Conservation (phyloP, 106 monocot genomes). For the Allium sativum region DNA sequence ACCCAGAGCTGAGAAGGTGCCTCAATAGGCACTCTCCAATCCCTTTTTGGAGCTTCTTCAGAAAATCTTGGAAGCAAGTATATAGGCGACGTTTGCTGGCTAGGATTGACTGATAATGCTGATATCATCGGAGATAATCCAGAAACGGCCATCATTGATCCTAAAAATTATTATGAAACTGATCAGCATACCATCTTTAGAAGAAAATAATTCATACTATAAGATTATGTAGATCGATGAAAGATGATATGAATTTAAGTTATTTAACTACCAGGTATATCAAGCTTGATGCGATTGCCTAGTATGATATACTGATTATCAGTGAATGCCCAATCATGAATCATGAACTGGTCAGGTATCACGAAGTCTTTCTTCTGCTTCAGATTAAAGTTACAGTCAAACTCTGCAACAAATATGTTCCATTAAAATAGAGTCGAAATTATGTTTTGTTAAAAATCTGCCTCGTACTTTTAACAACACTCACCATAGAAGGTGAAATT, state of each 20-base stretch:
- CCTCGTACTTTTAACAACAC: neutral
- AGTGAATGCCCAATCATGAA: conserved; percentile 61
- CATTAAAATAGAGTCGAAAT: no score
- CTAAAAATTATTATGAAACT: conserved; percentile 9
- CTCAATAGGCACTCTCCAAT: conserved; percentile 62
- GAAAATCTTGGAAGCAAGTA: conserved; percentile 66
- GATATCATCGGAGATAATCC: conserved; percentile 76
- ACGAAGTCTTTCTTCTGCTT: conserved; percentile 37
- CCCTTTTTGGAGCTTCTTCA: conserved; percentile 4
- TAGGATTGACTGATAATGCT: conserved; percentile 49
- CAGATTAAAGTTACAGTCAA: conserved; percentile 29
- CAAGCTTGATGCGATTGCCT: conserved; percentile 49
- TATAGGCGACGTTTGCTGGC: conserved; percentile 41
- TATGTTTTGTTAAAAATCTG: neutral
- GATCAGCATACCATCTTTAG: no score
- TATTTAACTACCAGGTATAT: conserved; percentile 23
- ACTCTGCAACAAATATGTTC: conserved; percentile 18
- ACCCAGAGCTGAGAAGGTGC: conserved; percentile 59
- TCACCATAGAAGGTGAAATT: conserved; percentile 92
- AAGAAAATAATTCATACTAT: neutral
- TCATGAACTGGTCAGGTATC: conserved; percentile 48
- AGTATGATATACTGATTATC: conserved; percentile 37
- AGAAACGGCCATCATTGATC: conserved; percentile 52
- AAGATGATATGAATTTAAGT: neutral
- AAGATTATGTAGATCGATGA: neutral